Base-by-base conservation (phyloP, 495 filamentous ascomycete genomes). In the Clavariopsis aquatica region DNA sequence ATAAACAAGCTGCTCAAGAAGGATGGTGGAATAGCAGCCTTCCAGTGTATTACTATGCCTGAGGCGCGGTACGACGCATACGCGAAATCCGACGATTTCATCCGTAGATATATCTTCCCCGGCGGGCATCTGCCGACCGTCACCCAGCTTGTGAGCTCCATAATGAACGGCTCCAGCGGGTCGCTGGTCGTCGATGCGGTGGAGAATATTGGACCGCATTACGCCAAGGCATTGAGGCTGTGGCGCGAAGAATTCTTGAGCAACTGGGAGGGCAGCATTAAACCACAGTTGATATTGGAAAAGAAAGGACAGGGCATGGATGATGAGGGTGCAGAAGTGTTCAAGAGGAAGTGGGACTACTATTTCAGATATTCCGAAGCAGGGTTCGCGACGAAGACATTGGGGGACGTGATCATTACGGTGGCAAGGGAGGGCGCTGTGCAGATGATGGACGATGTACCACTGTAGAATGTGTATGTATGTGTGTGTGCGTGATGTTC, bases 1-100 rank as follows among this genome's bases (percentile, higher is more conserved):
- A 76, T 90, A 10, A 76, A 87, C 64, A 71, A 72, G 55, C 67
- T 89, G 51, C 69, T 90, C 46, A 89, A 90, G 73, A 74, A 70
- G 17, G 79, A 85, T 0, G 82, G 83, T 2, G 88, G 87, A 0
- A 83, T 90, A 41, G 83, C 85, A 8, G 82, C 87, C 28, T 88
- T 91, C 69, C 88, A 91, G 72, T 88, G 88, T 60, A 91, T 90
- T 62, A 89, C 87, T 13, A 89, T 90, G 79, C 87, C 87, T 1
- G 85, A 90, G 69, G 62, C 79, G 78, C 60, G 76, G 23, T 74
- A 77, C 62, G 78, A 76, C 31, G 76, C 66, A 47, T 83, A 82
- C 70, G 59, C 72, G 24, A 69, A 75, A 69, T 72, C 75, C 15
- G 75, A 78, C 72, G 78, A 81, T 64, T 91, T 90, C 73, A 89